A percentile compares a stretch with the other conserved stretches of the same genome.
phyloP scores from a whole-genome alignment of 257 asterid genomes.

The Fraxinus anomala region DNA sequence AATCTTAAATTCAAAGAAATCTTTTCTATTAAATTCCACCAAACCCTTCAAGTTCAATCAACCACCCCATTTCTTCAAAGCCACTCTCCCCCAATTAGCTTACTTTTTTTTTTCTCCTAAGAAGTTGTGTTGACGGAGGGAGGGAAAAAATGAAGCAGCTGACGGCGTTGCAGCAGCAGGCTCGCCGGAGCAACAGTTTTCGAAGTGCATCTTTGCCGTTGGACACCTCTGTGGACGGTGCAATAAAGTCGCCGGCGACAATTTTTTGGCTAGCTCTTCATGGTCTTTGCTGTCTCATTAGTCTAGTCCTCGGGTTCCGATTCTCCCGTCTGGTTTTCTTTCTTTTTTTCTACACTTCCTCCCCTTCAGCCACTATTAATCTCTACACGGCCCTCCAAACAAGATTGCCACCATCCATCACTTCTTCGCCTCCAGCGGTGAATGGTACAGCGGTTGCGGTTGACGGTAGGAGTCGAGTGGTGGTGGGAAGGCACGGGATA shows the following conservation, averaged over 20 bases:
- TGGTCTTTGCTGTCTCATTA: slow-evolving; percentile 76
- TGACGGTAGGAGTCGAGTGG: slow-evolving; percentile 60
- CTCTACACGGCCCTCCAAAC: slow-evolving; percentile 48
- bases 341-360: slow-evolving; percentile 51
- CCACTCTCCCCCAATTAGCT: slow-evolving; percentile 26
- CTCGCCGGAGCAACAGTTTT: slow-evolving; percentile 80
- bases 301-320: slow-evolving; percentile 88
- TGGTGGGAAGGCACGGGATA: slow-evolving; percentile 96
- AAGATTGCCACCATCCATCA: slow-evolving; percentile 23
- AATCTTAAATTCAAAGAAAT: slow-evolving; percentile 65
- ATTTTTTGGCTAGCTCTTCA: slow-evolving; percentile 80
- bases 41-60: slow-evolving; percentile 14
- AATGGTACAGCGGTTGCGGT: slow-evolving; percentile 33
- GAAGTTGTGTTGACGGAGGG: slow-evolving; percentile 24
- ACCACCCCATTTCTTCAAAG: slow-evolving; percentile 40
- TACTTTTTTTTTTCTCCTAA: background rate
- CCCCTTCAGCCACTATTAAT: slow-evolving; percentile 41
- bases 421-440: slow-evolving; percentile 33
- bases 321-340: slow-evolving; percentile 86
- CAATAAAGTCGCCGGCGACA: slow-evolving; percentile 68
- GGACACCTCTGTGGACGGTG: slow-evolving; percentile 66
- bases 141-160: slow-evolving; percentile 61
- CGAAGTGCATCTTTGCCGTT: slow-evolving; percentile 58
- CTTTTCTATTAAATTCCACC: slow-evolving; percentile 34
- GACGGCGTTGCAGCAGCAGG: slow-evolving; percentile 79